Conservation (phyloP, 2,329 filamentous ascomycete species). For the Aspergillus luchuensis region DNA sequence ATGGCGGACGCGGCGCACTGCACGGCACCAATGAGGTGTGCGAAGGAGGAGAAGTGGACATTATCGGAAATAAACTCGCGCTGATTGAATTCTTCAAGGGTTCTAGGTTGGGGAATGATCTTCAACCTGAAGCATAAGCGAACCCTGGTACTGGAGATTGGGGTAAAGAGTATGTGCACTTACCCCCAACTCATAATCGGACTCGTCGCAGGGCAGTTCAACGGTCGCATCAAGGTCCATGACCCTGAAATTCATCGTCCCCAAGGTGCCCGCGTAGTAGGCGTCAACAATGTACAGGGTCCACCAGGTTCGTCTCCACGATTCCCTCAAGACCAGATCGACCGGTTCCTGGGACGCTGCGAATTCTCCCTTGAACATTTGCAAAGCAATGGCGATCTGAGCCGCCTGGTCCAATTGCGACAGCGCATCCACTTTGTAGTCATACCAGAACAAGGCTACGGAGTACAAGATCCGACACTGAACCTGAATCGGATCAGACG, state of each 20-base stretch:
- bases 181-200: slow-evolving; percentile 34
- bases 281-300: slow-evolving; percentile 68
- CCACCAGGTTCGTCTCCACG: slow-evolving; percentile 53
- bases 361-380: slow-evolving; percentile 27
- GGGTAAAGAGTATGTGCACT: not conserved
- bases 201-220: slow-evolving; percentile 39
- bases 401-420: slow-evolving; percentile 24
- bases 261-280: slow-evolving; percentile 68
- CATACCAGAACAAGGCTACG: slow-evolving; percentile 29
- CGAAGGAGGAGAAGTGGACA: slow-evolving; percentile 36
- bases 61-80: slow-evolving; percentile 33
- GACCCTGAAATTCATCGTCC: slow-evolving; percentile 28
- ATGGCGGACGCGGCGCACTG: slow-evolving; percentile 31
- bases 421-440: slow-evolving; percentile 22
- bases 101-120: slow-evolving; percentile 25
- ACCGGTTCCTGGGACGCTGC: slow-evolving; percentile 58
- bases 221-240: slow-evolving; percentile 27
- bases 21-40: slow-evolving; percentile 35
- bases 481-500: slow-evolving; percentile 13
- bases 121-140: slow-evolving; percentile 8
- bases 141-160: no score
- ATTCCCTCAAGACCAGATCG: slow-evolving; percentile 29
- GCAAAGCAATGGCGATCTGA: slow-evolving; percentile 25
- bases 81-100: slow-evolving; percentile 34
- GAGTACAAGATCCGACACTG: slow-evolving; percentile 33